Conservation (phyloP, 495 filamentous ascomycete genomes). For the Penicillium waksmanii region DNA sequence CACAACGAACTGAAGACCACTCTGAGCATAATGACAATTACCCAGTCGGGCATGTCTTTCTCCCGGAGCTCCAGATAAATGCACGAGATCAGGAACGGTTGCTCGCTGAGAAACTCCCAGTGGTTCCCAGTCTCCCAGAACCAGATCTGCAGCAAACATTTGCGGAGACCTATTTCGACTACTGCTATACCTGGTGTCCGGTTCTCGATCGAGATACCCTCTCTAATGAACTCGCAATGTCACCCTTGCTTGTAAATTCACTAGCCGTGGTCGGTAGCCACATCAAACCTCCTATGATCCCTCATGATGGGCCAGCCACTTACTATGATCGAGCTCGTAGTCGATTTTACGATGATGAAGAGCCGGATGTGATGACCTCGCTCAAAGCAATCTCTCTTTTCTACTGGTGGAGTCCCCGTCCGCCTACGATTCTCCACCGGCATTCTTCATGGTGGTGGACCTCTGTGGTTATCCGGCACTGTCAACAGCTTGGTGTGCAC, state of each 20-base stretch:
- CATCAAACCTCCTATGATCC: slow-evolving; percentile 38
- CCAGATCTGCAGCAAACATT: slow-evolving; percentile 40
- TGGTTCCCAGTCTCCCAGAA: slow-evolving; percentile 24
- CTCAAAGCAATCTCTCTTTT: slow-evolving; percentile 38
- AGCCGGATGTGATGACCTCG: slow-evolving; percentile 31
- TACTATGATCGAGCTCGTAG: slow-evolving; percentile 36
- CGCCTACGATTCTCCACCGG: slow-evolving; percentile 34
- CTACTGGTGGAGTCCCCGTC: slow-evolving; percentile 45
- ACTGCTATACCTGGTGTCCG: slow-evolving; percentile 40
- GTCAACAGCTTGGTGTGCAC: slow-evolving; percentile 41
- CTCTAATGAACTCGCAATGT: slow-evolving; percentile 27
- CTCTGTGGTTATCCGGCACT: slow-evolving; percentile 38
- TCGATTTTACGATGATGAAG: slow-evolving; percentile 39
- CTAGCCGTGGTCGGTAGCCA: slow-evolving; percentile 38
- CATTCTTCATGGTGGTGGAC: slow-evolving; percentile 48
- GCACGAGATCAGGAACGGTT: slow-evolving; percentile 29
- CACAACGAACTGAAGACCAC: slow-evolving; percentile 19
- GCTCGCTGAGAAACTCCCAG: slow-evolving; percentile 19
- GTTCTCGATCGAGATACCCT: slow-evolving; percentile 35
- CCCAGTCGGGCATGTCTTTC: slow-evolving; percentile 20
- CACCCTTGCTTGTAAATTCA: slow-evolving; percentile 40
- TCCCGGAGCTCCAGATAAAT: slow-evolving; percentile 29
- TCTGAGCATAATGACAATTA: slow-evolving; percentile 30
- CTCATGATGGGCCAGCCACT: slow-evolving; percentile 35
- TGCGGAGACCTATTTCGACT: slow-evolving; percentile 39